phyloP scores from a whole-genome alignment of 345 rosid species.

The Arabis alpina region DNA sequence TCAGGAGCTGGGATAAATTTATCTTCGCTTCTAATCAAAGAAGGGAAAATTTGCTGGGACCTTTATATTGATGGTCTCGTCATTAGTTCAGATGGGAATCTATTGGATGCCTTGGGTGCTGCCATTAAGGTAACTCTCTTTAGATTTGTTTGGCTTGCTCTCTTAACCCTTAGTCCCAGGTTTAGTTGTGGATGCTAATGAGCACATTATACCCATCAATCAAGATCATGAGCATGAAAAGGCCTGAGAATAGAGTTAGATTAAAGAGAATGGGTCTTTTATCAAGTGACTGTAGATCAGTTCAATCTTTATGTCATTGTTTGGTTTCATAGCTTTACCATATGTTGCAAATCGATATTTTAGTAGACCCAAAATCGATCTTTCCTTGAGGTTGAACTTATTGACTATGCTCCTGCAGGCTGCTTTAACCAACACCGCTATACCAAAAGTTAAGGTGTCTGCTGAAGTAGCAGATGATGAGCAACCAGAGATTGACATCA shows the following conservation, averaged over 20 bases:
- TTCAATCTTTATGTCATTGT: not conserved
- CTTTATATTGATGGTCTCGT: constrained; percentile 88
- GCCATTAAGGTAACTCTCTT: constrained; percentile 70
- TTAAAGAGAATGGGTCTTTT: too few species aligned
- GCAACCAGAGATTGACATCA: constrained; percentile 89
- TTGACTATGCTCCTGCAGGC: constrained; percentile 56
- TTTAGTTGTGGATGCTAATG: too few species aligned
- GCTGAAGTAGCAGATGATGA: constrained; percentile 62
- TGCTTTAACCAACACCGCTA: constrained; percentile 88
- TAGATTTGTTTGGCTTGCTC: not conserved
- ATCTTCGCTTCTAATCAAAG: constrained; percentile 71
- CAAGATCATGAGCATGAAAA: too few species aligned
- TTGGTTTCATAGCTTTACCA: constrained; percentile 6
- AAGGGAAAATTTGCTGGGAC: constrained; percentile 94
- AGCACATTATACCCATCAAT: too few species aligned
- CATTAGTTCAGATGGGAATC: constrained; percentile 84
- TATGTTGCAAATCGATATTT: constrained; percentile 15
- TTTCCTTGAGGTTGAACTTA: constrained; percentile 17
- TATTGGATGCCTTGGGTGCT: constrained; percentile 81
- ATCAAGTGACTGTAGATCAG: too few species aligned
- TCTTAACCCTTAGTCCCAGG: too few species aligned
- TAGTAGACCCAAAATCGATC: not conserved
- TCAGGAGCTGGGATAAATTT: constrained; percentile 86
- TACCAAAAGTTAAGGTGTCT: constrained; percentile 76
- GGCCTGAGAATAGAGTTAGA: too few species aligned